Evolutionary conservation across 768 basidiomycete genomes (phyloP), one percentile per base, ranked within the genome.

Genomic region (Phlebiopsis flavidoalba): DNA sequence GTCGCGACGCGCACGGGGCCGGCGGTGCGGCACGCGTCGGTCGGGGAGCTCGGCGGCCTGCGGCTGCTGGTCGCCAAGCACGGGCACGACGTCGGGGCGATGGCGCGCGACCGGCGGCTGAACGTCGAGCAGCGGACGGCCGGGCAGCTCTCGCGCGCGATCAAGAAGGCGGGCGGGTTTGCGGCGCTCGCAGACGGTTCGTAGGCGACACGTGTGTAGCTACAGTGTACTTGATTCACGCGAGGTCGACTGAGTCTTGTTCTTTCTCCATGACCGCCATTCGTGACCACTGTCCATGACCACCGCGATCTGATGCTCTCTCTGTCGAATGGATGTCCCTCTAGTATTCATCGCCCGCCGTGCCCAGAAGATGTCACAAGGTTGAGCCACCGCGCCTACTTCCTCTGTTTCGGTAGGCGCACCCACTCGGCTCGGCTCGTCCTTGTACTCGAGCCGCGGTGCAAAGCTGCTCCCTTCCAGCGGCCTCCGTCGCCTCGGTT

Each of bases 101-200:
- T 97, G 95, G 84, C 85, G 11, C 77, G 79, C 65, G 95, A 98
- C 75, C 76, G 85, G 60, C 87, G 80, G 73, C 72, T 89, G 60
- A 98, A 98, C 71, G 74, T 82, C 15, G 87, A 86, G 72, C 96
- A 98, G 76, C 83, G 88, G 69, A 97, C 94, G 1, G 81, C 78
- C 35, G 95, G 91, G 17, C 86, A 93, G 75, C 72, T 98, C 68
- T 76, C 71, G 67, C 78, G 85, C 69, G 87, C 84, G 33, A 74
- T 91, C 62, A 75, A 71, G 63, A 83, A 81, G 68, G 83, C 85
- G 36, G 82, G 84, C 12, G 76, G 76, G 19, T 68, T 82, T 59
- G 74, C 58, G 47, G 64, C 55, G 63, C 63, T 79, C 53, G 57
- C 60, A 57, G 45, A 37, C 40, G 45, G 43, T 43, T 19, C 45